Conservation (phyloP, 2,329 filamentous ascomycete species). For the Lachnellula subtilissima region DNA sequence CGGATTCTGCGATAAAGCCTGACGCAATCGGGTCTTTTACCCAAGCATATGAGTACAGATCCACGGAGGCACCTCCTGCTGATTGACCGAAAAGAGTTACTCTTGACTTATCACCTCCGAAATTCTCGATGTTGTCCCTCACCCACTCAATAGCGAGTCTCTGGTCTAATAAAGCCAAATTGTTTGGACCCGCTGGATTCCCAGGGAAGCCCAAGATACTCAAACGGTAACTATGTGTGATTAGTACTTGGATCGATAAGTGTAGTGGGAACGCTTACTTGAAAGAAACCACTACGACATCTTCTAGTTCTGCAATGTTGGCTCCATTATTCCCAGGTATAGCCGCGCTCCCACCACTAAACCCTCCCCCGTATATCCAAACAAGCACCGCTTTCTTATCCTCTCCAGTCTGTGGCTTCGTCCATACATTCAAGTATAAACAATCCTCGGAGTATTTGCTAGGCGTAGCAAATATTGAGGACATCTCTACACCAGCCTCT, state of each 20-base stretch:
- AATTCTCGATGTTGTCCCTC: slow-evolving; percentile 50
- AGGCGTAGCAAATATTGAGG: slow-evolving; percentile 5
- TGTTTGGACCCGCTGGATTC: slow-evolving; percentile 32
- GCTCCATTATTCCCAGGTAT: slow-evolving; percentile 39
- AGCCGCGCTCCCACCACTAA: slow-evolving; percentile 35
- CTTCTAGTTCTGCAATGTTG: slow-evolving; percentile 39
- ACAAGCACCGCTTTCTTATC: slow-evolving; percentile 39
- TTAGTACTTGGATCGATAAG: slow-evolving; percentile 12
- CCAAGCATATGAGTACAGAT: slow-evolving; percentile 32
- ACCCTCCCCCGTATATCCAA: slow-evolving; percentile 42
- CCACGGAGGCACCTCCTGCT: slow-evolving; percentile 51
- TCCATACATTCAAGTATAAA: slow-evolving; percentile 37
- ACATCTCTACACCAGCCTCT: slow-evolving; percentile 11
- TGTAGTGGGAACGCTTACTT: slow-evolving; percentile 35
- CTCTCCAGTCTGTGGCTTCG: slow-evolving; percentile 29
- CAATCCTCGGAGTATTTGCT: slow-evolving; percentile 33
- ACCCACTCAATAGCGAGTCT: slow-evolving; percentile 56
- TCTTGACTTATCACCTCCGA: slow-evolving; percentile 54
- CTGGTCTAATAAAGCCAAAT: slow-evolving; percentile 61
- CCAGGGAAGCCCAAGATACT: slow-evolving; percentile 37
- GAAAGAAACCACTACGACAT: slow-evolving; percentile 42
- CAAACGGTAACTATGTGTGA: slow-evolving; percentile 33
- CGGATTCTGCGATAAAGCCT: slow-evolving; percentile 31
- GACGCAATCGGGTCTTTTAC: slow-evolving; percentile 29
- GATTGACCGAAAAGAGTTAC: slow-evolving; percentile 53